Evolutionary conservation across 441 rosid genomes (phyloP), one percentile per base, ranked within the genome.

Genomic region (Euphorbia schlechtendalii): DNA sequence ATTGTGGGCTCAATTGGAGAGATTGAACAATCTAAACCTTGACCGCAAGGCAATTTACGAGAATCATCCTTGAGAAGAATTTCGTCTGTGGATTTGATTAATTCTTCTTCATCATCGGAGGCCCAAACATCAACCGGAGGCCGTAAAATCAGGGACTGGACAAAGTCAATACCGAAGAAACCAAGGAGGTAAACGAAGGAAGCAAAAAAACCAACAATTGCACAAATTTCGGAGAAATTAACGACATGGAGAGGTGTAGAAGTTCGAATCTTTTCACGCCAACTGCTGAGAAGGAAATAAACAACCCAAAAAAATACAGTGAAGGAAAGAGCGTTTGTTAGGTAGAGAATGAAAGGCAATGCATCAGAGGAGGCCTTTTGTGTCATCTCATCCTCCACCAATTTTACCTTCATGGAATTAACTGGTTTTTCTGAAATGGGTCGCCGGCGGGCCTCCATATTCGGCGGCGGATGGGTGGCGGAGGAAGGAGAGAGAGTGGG

Each of bases 181-280:
- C n/a, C n/a, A n/a, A 62, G 79, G 22, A 88, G 89, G 71, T 90
- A 90, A 64, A 86, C 79, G 60, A 88, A 84, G 38, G 96, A 88
- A 25, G 84, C 88, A 46, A 86, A 52, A 18, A 90, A 84, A 2
- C 86, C 76, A 56, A 83, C 56, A 57, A 88, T 72, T 49, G 91
- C 86, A 25, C 68, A 80, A 62, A 90, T 79, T 48, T 90, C 96
- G 24, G 88, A 73, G 67, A 85, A 60, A 15, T 85, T 77, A 48
- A 86, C 81, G 53, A 84, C 78, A 67, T 90, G 97, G 25, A 90
- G 97, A 32, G 96, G 91, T 0, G 90, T 80, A 4, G 84, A 83
- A 67, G 67, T 76, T 14, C 88, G 93, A 81, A 86, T 88, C 85
- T 90, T 90, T 65, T 88, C 88, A 25, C 92, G 91, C 96, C 97